phyloP scores from a whole-genome alignment of 108 stramenopile genomes.

The Cyclostephanos invisitatus region DNA sequence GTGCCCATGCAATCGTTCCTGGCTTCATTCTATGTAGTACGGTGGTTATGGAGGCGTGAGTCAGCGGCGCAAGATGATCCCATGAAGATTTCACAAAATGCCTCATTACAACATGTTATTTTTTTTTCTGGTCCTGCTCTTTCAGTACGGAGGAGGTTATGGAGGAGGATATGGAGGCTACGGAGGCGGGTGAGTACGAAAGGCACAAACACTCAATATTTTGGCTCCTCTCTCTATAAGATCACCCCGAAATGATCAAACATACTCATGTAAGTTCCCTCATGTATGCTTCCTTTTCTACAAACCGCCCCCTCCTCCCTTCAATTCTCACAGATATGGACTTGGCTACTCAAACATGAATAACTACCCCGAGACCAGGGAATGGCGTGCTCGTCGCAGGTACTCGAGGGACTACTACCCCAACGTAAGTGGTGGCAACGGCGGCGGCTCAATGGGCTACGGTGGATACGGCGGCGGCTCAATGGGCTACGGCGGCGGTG shows the following conservation, averaged over 20 bases:
- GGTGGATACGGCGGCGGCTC: not conserved
- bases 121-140: not conserved
- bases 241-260: not conserved
- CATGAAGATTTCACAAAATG: not conserved
- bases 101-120: not conserved
- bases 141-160: constrained; percentile 9
- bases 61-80: not conserved
- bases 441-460: not conserved
- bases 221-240: not conserved
- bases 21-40: constrained; percentile 4
- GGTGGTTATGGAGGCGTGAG: constrained; percentile 20
- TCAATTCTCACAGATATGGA: constrained; percentile 13
- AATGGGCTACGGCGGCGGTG: not conserved
- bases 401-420: constrained; percentile 40
- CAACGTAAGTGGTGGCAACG: constrained; percentile 15
- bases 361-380: constrained; percentile 44
- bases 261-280: constrained; percentile 16
- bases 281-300: not conserved
- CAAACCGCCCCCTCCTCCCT: not conserved
- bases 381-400: constrained; percentile 38
- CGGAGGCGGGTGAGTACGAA: constrained; percentile 14
- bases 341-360: constrained; percentile 46
- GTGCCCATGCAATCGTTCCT: not conserved
- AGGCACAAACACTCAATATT: constrained; percentile 4
- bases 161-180: constrained; percentile 12